These are phyloP conservation scores for Stromatinia cepivora DNA, from an alignment of 2,329 filamentous ascomycete genomes.

Conservation along the genomic window DNA sequence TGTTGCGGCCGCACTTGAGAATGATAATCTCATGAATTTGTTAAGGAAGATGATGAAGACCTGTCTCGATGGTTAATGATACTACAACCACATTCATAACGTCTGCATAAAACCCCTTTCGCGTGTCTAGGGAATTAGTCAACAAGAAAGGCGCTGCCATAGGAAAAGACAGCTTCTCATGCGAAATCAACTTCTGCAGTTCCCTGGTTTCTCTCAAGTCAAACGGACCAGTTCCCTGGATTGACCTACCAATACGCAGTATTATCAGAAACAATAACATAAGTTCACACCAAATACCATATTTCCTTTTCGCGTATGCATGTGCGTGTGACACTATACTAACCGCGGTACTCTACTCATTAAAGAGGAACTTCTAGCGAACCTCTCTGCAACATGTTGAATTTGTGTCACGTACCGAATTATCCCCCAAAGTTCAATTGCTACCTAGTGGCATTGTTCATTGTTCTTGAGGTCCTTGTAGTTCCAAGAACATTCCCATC, in stretches of 20 bases:
- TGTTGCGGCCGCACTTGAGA: conserved; percentile 91
- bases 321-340: conserved; percentile 8
- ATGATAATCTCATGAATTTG: conserved; percentile 83
- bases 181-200: background rate
- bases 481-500: conserved; percentile 6
- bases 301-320: background rate
- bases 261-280: background rate
- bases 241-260: background rate
- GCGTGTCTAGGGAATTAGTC: background rate
- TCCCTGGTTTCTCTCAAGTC: background rate
- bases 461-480: conserved; percentile 3
- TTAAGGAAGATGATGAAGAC: conserved; percentile 92
- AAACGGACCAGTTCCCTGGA: background rate
- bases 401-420: background rate
- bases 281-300: background rate
- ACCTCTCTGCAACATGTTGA: background rate
- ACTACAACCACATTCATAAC: conserved; percentile 5
- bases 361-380: background rate
- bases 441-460: background rate
- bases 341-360: background rate
- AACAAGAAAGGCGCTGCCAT: background rate
- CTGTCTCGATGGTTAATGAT: conserved; percentile 47
- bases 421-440: background rate
- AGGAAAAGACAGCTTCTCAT: background rate
- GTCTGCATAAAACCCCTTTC: background rate